These are phyloP conservation scores for Eucalyptus coolabah DNA, from an alignment of 345 rosid genomes.

Conservation along the genomic window DNA sequence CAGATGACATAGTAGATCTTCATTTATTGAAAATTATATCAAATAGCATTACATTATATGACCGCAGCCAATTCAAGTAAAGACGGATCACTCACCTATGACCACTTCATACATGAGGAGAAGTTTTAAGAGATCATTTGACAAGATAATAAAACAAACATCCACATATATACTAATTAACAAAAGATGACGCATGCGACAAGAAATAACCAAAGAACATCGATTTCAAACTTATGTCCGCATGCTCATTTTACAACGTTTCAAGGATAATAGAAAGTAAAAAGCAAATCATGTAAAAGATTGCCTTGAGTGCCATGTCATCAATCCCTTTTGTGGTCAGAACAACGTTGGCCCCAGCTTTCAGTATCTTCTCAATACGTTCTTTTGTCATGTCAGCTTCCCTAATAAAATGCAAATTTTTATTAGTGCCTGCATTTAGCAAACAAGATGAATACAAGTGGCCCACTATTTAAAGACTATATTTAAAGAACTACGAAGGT, in stretches of 20 bases:
- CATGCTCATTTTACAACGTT: neutral
- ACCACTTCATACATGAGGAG: neutral
- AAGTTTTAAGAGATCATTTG: neutral
- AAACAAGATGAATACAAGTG: neutral
- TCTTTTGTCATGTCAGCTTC: slow-evolving; percentile 98
- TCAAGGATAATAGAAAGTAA: neutral
- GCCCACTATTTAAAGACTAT: neutral
- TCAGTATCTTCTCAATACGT: slow-evolving; percentile 83
- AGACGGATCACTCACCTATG: neutral
- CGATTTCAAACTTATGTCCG: neutral
- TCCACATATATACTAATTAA: neutral
- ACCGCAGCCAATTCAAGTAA: neutral
- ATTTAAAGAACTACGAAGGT: neutral
- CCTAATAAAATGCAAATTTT: slow-evolving; percentile 28
- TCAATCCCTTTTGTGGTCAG: slow-evolving; percentile 96
- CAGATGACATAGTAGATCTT: neutral
- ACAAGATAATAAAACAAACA: neutral
- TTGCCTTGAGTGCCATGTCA: slow-evolving; percentile 97
- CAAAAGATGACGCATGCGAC: neutral
- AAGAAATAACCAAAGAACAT: neutral
- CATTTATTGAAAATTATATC: neutral
- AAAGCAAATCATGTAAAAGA: neutral
- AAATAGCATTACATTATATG: neutral
- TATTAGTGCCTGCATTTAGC: neutral
- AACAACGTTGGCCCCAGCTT: slow-evolving; percentile 97